These are phyloP conservation scores for Excoecaria agallocha DNA, from an alignment of 345 rosid species.

Conservation along the genomic window DNA sequence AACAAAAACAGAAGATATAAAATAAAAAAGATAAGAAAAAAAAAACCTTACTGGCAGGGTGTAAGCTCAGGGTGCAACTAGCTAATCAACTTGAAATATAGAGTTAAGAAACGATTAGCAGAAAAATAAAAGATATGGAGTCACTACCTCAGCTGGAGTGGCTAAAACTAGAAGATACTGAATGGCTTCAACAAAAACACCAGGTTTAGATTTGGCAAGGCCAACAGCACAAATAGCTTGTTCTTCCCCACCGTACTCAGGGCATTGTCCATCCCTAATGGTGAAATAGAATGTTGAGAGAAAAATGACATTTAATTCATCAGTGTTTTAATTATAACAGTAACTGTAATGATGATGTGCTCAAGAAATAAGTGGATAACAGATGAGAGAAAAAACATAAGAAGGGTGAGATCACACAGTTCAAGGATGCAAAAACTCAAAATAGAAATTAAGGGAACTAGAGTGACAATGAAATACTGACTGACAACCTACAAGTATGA, in stretches of 20 bases:
- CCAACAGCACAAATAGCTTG: slow-evolving; percentile 97
- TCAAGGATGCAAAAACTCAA: not conserved
- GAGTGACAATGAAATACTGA: not conserved
- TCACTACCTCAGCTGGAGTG: slow-evolving; percentile 81
- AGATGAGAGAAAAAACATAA: not conserved
- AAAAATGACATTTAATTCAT: not conserved
- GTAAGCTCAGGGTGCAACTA: not conserved
- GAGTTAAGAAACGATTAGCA: not conserved
- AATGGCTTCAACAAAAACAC: slow-evolving; percentile 91
- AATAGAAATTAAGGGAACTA: not conserved
- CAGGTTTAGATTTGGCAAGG: slow-evolving; percentile 78
- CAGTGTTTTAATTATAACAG: not conserved
- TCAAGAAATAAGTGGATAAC: not conserved
- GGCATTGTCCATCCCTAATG: slow-evolving; percentile 91
- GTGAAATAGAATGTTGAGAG: slow-evolving; percentile 24
- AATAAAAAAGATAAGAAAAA: not conserved
- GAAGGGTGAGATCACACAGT: not conserved
- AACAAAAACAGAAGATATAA: not conserved
- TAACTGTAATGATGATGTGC: not conserved
- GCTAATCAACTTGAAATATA: not conserved
- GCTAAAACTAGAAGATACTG: slow-evolving; percentile 83
- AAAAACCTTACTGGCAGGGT: not conserved
- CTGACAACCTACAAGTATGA: not conserved
- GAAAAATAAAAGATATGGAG: not conserved
- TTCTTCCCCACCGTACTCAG: slow-evolving; percentile 82